Base-by-base conservation (phyloP, 345 rosid genomes). In the Corymbia maculata region DNA sequence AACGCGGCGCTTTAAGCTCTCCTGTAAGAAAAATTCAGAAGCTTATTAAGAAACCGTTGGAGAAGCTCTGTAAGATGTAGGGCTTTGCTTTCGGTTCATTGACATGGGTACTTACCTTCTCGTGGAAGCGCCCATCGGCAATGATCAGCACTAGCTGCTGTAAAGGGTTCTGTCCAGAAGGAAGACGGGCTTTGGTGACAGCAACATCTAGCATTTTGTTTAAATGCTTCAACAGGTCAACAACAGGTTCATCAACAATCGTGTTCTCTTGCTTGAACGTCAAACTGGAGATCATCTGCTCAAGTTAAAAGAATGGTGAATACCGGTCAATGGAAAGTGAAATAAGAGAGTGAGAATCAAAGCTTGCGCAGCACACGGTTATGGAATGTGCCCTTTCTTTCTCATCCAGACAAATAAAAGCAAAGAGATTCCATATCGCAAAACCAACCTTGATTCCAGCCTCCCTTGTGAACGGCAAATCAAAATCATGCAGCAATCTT, bases 71-170 rank as follows among this genome's bases (percentile, higher is more conserved):
- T 19, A 5, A 42, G 47, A 19, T 2, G 13, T 9, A 47, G 13
- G 17, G 75, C 47, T 70, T 70, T 11, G 1, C 45, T 36, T 70
- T 70, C 28, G 51, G 16, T 86, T 57, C 30, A 87, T 49, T 26
- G 4, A 19, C 61, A 87, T 52, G 84, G 84, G 68, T 9, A 79
- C 0, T 55, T 92, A 96, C 99, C 94, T 96, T 95, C 89, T 98
- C 99, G 75, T 97, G 97, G 92, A 98, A 95, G 85, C 95, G 95
- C 26, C 99, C 99, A 89, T 97, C 99, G 1, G 96, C 98, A 10
- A 98, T 96, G 61, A 97, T 93, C 88, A 98, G 92, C 84, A 98
- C 99, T 88, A 98, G 99, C 92, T 98, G 99, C 92, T 97, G 98
- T 30, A 98, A 94, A 0, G 99, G 98, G 91, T 97, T 98, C 88